phyloP scores from a whole-genome alignment of 495 filamentous ascomycete species.

The Cercophora sp. region DNA sequence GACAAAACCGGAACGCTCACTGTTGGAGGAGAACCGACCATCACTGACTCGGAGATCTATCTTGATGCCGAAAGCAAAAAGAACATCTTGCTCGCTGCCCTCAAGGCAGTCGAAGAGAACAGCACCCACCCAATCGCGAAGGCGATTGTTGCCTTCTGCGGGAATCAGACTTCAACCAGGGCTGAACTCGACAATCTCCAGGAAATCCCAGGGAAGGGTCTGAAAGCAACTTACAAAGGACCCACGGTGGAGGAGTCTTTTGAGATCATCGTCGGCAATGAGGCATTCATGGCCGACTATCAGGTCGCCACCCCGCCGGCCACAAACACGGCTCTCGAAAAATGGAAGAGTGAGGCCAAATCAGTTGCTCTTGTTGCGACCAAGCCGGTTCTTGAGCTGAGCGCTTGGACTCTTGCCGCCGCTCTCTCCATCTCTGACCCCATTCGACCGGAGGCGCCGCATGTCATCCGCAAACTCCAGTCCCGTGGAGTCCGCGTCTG shows the following conservation, averaged over 20 bases:
- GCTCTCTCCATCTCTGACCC: conserved; percentile 64
- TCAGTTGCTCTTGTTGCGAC: conserved; percentile 68
- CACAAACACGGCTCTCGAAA: conserved; percentile 47
- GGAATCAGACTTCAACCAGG: conserved; percentile 23
- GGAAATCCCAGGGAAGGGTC: conserved; percentile 78
- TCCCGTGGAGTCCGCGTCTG: conserved; percentile 66
- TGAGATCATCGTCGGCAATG: conserved; percentile 80
- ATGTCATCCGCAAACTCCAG: conserved; percentile 64
- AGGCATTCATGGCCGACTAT: conserved; percentile 60
- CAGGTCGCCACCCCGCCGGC: conserved; percentile 26
- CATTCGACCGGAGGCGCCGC: conserved; percentile 68
- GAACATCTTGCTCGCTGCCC: conserved; percentile 40
- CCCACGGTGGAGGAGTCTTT: conserved; percentile 35
- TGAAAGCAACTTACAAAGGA: conserved; percentile 64
- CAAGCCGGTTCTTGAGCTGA: conserved; percentile 4
- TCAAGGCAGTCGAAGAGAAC: conserved; percentile 69
- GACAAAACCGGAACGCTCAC: conserved; percentile 97
- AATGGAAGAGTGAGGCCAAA: conserved; percentile 68
- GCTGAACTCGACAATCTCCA: conserved; percentile 49
- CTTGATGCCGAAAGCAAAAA: conserved; percentile 17
- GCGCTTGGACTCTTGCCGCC: conserved; percentile 41
- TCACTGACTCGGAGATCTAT: conserved; percentile 64
- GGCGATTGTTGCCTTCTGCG: conserved; percentile 70
- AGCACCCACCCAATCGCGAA: conserved; percentile 86
- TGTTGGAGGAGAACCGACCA: conserved; percentile 71